These are phyloP conservation scores for Globisporangium viniferum DNA, from an alignment of 352 stramenopile species.

Conservation along the genomic window DNA sequence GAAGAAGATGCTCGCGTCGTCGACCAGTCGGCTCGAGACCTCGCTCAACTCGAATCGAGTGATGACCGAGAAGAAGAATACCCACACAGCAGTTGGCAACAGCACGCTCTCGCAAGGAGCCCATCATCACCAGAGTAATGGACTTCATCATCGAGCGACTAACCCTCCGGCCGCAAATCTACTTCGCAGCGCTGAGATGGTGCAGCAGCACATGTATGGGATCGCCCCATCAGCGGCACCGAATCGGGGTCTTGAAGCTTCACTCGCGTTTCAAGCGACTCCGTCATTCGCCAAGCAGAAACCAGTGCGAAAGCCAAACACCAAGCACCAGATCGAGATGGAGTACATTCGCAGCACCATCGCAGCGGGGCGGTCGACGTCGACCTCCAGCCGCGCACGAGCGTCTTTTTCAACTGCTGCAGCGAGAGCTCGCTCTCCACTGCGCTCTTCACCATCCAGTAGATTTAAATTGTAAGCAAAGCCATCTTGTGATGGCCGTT, in stretches of 20 bases:
- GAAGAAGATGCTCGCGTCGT: slow-evolving; percentile 12
- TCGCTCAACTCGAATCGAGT: slow-evolving; percentile 7
- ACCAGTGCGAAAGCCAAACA: neutral
- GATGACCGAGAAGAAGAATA: neutral
- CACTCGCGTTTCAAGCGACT: neutral
- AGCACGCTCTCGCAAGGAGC: neutral
- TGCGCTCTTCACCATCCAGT: neutral
- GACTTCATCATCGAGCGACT: neutral
- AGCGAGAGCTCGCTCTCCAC: slow-evolving; percentile 4
- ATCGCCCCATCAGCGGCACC: neutral
- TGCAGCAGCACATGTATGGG: slow-evolving; percentile 27
- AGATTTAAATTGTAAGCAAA: neutral
- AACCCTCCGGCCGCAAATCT: neutral
- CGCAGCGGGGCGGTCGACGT: neutral
- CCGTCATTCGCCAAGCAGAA: neutral
- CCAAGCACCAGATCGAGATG: slow-evolving; percentile 43
- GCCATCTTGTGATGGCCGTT: too few relatives aligned
- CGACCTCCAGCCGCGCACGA: neutral
- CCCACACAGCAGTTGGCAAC: neutral
- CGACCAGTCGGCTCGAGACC: slow-evolving; percentile 10
- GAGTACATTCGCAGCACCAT: slow-evolving; percentile 41
- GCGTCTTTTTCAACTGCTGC: neutral
- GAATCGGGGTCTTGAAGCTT: neutral
- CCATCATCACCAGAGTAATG: neutral
- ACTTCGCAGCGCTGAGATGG: slow-evolving; percentile 40